Conservation (phyloP, 345 rosid genomes). For the Linum usitatissimum region DNA sequence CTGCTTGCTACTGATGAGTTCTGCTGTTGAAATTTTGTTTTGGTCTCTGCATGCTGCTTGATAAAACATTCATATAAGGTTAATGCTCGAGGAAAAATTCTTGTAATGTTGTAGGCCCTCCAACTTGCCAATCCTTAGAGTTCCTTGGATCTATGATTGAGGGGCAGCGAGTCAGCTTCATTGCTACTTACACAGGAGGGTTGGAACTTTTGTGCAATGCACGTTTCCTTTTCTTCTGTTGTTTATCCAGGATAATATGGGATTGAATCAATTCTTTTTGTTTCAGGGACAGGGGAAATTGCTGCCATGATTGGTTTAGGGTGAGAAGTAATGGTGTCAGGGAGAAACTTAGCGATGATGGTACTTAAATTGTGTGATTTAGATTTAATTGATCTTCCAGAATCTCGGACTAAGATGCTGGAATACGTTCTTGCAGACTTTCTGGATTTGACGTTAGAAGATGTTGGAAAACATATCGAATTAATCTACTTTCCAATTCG, state of each 20-base stretch:
- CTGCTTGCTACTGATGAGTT: background rate
- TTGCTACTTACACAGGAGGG: conserved; percentile 89
- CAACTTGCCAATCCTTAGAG: conserved; percentile 72
- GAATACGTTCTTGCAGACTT: conserved; percentile 37
- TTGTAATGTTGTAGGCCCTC: conserved; percentile 41
- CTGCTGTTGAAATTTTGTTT: background rate
- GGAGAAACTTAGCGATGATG: conserved; percentile 56
- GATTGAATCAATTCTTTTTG: conserved; percentile 12
- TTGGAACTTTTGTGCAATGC: conserved; percentile 23
- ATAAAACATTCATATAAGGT: no score
- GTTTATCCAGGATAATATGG: conserved; percentile 1
- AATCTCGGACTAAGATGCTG: background rate
- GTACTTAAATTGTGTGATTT: conserved; percentile 24
- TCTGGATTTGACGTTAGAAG: conserved; percentile 73
- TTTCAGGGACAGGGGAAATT: conserved; percentile 68
- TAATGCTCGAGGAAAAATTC: background rate
- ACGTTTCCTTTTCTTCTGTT: background rate
- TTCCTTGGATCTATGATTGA: conserved; percentile 89
- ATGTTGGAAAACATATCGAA: conserved; percentile 67
- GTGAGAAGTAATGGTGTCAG: conserved; percentile 49
- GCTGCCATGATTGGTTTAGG: conserved; percentile 78
- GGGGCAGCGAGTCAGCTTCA: conserved; percentile 83
- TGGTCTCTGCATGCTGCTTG: no score
- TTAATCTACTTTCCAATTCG: conserved; percentile 77
- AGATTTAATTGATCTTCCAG: background rate